A percentile compares a stretch with the other conserved stretches of the same genome.
Evolutionary conservation across 805 yeast genomes (phyloP).

Genomic region (Cyberlindnera japonica): DNA sequence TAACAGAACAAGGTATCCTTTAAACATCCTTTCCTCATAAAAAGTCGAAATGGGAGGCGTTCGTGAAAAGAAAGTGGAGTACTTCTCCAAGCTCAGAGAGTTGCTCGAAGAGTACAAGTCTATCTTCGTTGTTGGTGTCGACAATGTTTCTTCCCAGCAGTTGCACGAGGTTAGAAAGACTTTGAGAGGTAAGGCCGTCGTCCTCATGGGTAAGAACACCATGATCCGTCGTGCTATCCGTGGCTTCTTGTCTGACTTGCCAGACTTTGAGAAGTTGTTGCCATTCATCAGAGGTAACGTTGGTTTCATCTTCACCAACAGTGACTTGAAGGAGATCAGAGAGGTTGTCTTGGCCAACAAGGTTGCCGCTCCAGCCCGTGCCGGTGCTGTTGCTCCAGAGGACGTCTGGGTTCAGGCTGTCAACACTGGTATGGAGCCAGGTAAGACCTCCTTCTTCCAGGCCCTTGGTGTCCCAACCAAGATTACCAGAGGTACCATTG

Average conservation of each 20-base stretch:
- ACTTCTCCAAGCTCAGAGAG: constrained; percentile 92
- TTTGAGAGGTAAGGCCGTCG: constrained; percentile 91
- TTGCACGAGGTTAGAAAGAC: constrained; percentile 99
- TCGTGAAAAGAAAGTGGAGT: constrained; percentile 95
- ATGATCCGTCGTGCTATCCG: constrained; percentile 99
- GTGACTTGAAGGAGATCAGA: constrained; percentile 88
- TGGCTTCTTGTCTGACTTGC: constrained; percentile 88
- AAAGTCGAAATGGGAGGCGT: constrained; percentile 99
- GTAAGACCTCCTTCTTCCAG: constrained; percentile 99
- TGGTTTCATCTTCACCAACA: constrained; percentile 99
- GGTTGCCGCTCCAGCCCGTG: constrained; percentile 99
- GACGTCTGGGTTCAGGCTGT: constrained; percentile 98
- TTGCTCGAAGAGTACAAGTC: constrained; percentile 96
- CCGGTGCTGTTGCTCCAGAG: constrained; percentile 98
- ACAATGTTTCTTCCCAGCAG: constrained; percentile 99
- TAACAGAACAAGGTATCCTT: constrained; percentile 53
- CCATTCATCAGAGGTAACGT: constrained; percentile 97
- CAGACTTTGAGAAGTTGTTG: constrained; percentile 92
- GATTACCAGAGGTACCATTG: constrained; percentile 99
- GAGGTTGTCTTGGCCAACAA: constrained; percentile 84
- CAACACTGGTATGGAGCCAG: constrained; percentile 99
- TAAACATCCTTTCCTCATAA: constrained; percentile 83
- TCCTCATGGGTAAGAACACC: constrained; percentile 99
- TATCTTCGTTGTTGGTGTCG: constrained; percentile 98
- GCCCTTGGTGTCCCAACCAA: constrained; percentile 99